phyloP scores from a whole-genome alignment of 2,329 filamentous ascomycete species.

The Colletotrichum chrysophilum region DNA sequence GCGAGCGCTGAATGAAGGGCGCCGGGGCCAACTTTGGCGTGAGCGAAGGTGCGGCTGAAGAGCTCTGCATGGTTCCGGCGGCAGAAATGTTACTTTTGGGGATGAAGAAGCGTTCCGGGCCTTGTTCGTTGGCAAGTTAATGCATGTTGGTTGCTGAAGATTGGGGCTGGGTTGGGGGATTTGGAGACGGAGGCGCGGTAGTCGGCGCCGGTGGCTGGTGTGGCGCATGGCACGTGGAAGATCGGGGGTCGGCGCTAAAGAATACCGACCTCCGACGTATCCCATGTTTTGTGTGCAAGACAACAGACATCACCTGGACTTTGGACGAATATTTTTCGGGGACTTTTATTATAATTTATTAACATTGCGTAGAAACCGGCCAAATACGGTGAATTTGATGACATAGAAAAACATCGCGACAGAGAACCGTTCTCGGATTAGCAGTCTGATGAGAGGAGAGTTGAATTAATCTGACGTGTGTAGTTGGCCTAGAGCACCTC shows the following conservation, averaged over 20 bases:
- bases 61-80: not conserved
- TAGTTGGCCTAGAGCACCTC: too few species aligned
- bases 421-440: too few species aligned
- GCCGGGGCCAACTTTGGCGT: not conserved
- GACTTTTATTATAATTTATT: not conserved
- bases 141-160: not conserved
- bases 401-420: not conserved
- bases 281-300: not conserved
- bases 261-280: not conserved
- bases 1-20: not conserved
- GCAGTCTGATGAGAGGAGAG: not conserved
- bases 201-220: not conserved
- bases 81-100: not conserved
- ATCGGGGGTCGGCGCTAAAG: not conserved
- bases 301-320: accelerated
- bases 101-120: not conserved
- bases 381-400: accelerated
- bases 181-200: not conserved
- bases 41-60: not conserved
- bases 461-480: not conserved
- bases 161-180: not conserved
- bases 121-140: not conserved
- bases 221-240: not conserved
- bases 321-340: accelerated
- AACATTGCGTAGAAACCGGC: not conserved